phyloP scores from a whole-genome alignment of 2,329 filamentous ascomycete genomes.

The Teratosphaeria nubilosa region DNA sequence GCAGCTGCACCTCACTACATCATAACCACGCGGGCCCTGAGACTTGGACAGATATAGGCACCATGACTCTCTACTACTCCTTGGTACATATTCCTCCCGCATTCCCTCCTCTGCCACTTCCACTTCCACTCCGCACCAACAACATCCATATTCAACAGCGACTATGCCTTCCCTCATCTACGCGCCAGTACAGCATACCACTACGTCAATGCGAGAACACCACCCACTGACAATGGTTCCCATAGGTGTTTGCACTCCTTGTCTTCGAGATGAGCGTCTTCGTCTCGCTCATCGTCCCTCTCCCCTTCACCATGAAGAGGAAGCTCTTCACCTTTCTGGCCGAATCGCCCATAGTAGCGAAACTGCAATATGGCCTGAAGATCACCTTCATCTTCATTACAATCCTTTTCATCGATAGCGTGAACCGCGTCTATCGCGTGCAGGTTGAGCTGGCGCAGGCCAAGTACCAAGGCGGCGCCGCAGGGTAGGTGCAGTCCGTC shows the following conservation, averaged over 20 bases:
- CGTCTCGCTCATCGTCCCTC: slow-evolving; percentile 69
- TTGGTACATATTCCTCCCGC: slow-evolving; percentile 40
- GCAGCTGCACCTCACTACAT: neutral
- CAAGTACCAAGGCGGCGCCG: slow-evolving; percentile 45
- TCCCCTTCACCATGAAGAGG: slow-evolving; percentile 77
- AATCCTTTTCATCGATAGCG: slow-evolving; percentile 94
- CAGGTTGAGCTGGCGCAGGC: slow-evolving; percentile 75
- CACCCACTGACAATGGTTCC: neutral
- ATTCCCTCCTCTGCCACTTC: slow-evolving; percentile 1
- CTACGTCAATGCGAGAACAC: too few species aligned
- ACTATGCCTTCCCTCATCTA: slow-evolving; percentile 29
- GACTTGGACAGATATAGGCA: slow-evolving; percentile 21
- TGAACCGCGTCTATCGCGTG: slow-evolving; percentile 91
- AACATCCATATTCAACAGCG: slow-evolving; percentile 1
- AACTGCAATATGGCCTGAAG: slow-evolving; percentile 95
- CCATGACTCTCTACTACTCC: slow-evolving; percentile 61
- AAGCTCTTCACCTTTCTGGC: slow-evolving; percentile 95
- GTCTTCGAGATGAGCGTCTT: slow-evolving; percentile 77
- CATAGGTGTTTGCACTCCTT: slow-evolving; percentile 70
- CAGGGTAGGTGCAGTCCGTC: slow-evolving; percentile 34
- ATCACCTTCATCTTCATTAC: slow-evolving; percentile 99
- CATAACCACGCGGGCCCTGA: neutral
- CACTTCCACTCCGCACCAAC: neutral
- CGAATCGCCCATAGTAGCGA: slow-evolving; percentile 73
- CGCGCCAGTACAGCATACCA: slow-evolving; percentile 20